Evolutionary conservation across 2,329 filamentous ascomycete species (phyloP), one percentile per base, ranked within the genome.

Genomic region (Pestalotiopsis sp.): DNA sequence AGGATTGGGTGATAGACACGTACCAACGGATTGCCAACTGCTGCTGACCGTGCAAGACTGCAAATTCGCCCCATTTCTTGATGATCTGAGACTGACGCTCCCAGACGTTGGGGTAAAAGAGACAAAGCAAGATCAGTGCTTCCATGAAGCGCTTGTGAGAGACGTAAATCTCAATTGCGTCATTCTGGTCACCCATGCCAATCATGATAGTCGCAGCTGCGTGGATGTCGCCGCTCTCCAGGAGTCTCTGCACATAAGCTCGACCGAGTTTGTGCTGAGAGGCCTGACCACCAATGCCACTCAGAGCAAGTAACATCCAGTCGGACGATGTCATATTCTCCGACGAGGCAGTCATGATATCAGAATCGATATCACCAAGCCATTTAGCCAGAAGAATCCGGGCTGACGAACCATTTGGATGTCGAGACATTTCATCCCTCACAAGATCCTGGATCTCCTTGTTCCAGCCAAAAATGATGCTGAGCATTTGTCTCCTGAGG

Each of bases 231-330:
- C 94, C 94, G 71, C 91, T 93, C 79, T 97, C 94, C 1, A 99
- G 86, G 1, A 99, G 85, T 64, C 94, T 91, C 79, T 97, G 95
- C 1, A 97, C 93, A 74, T 97, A 97, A 3, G 94, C 91, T 68
- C 95, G 92, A 1, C 93, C 94, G 17, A 98, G 89, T 78, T 97
- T 97, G 78, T 97, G 95, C 75, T 97, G 93, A 1, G 94, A 94
- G 49, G 89, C 86, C 70, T 90, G 85, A 2, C 90, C 88, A 65
- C 93, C 94, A 81, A 98, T 97, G 55, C 93, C 93, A 76, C 93
- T 97, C 65, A 99, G 82, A 12, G 96, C 95, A 45, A 99, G 84
- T 69, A 98, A 83, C 94, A 99, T 98, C 96, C 96, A 99, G 80
- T 98, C 96, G 0, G 93, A 93, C 2, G 93, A 94, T 11, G 94